Evolutionary conservation across 1,139 yeast species (phyloP).

Genomic region (Kurtzmaniella quercitrusa): DNA sequence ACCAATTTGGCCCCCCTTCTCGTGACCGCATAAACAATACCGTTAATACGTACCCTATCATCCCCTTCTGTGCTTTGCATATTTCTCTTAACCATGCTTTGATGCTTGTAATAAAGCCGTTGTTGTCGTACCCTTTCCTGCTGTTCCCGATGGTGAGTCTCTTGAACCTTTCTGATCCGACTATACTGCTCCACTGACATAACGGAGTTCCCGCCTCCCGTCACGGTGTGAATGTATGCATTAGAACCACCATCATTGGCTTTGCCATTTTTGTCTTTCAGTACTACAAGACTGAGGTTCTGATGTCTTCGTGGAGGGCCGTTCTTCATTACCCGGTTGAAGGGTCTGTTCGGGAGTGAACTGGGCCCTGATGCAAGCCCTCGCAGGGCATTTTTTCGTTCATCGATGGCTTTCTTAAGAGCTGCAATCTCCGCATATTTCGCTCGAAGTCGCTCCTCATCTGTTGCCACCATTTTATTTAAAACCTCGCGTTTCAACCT

Average conservation of each 20-base stretch:
- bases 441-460: conserved; percentile 20
- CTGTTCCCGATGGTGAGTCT: conserved; percentile 10
- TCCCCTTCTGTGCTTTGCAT: conserved; percentile 27
- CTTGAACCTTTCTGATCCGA: conserved; percentile 18
- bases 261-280: background rate
- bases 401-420: conserved; percentile 26
- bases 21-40: conserved; percentile 31
- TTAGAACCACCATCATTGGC: background rate
- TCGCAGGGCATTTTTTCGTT: conserved; percentile 11
- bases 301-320: conserved; percentile 1
- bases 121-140: conserved; percentile 10
- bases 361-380: conserved; percentile 11
- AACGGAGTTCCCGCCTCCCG: conserved; percentile 1
- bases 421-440: conserved; percentile 34
- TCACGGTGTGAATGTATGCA: background rate
- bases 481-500: background rate
- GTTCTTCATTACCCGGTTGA: background rate
- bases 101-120: conserved; percentile 7
- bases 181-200: conserved; percentile 17
- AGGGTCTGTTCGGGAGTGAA: conserved; percentile 1
- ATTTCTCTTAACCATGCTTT: conserved; percentile 13
- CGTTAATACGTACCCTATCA: conserved; percentile 35
- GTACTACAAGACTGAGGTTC: conserved; percentile 8
- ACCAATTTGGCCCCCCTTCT: conserved; percentile 29
- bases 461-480: conserved; percentile 10